Evolutionary conservation across 2,329 filamentous ascomycete species (phyloP), one percentile per base, ranked within the genome.

Genomic region (Pseudogymnoascus pannorum): DNA sequence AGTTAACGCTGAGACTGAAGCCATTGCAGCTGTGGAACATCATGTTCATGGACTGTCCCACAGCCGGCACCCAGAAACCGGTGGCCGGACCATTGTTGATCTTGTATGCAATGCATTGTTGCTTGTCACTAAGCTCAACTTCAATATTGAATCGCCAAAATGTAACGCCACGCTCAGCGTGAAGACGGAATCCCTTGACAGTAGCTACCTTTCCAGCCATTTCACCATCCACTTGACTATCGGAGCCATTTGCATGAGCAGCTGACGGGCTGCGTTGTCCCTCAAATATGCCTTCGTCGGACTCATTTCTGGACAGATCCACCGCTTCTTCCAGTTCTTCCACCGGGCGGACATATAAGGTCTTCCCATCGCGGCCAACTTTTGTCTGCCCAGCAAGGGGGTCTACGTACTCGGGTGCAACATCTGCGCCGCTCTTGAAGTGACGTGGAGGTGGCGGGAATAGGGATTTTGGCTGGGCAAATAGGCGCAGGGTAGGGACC

Each of bases 11-110:
- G 59, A 88, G 74, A 68, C 91, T 93, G 78, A 99, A 99, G 1
- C 95, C 94, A 72, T 99, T 99, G 78, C 94, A 96, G 72, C 89
- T 96, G 77, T 97, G 85, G 76, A 97, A 99, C 92, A 97, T 96
- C 72, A 97, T 90, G 76, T 97, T 97, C 94, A 99, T 99, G 2
- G 89, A 84, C 72, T 96, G 82, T 14, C 86, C 88, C 58, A 81
- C 83, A 31, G 88, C 88, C 4, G 95, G 94, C 0, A 99, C 91
- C 93, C 94, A 99, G 73, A 99, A 99, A 1, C 88, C 91, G 59
- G 90, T 86, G 2, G 91, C 85, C 5, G 93, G 92, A 0, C 94
- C 93, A 54, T 87, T 83, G 71, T 99, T 99, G 77, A 99, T 96
- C 60, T 92, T 89, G 74, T 99, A 99, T 0, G 92, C 93, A 65